A percentile compares a stretch with the other conserved stretches of the same genome.
These are phyloP conservation scores for Incumbomyces lentus DNA, from an alignment of 2,329 filamentous ascomycete genomes.

Conservation along the genomic window DNA sequence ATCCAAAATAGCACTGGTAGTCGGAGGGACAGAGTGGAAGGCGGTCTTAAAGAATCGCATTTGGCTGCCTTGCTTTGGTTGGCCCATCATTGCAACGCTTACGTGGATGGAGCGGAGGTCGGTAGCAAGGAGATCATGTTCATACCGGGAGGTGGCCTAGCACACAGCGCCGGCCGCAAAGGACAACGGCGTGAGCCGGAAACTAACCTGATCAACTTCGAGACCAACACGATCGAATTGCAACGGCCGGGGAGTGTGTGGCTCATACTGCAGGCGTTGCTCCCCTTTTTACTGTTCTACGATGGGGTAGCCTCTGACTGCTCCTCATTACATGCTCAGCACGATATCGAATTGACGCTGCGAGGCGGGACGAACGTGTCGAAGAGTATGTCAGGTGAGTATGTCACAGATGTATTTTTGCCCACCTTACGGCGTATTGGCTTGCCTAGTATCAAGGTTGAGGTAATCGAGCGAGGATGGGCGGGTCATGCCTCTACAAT, in stretches of 20 bases:
- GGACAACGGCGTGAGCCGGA: neutral
- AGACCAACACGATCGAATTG: conserved; percentile 33
- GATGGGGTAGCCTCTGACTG: too few species aligned
- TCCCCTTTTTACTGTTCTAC: conserved; percentile 46
- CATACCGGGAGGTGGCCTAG: conserved; percentile 5
- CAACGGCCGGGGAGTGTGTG: conserved; percentile 44
- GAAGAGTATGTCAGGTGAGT: conserved; percentile 39
- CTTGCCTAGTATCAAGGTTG: conserved; percentile 35
- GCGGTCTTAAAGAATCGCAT: conserved; percentile 49
- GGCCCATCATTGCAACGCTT: conserved; percentile 38
- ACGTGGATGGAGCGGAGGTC: conserved; percentile 26
- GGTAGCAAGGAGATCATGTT: conserved; percentile 29
- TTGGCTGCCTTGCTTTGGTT: conserved; percentile 46
- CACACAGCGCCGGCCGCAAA: neutral
- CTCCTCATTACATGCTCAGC: neutral
- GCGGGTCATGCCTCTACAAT: conserved; percentile 33
- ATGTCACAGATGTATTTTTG: conserved; percentile 44
- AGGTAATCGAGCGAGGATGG: conserved; percentile 45
- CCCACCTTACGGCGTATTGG: conserved; percentile 44
- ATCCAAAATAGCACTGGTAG: neutral
- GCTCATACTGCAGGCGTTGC: conserved; percentile 48
- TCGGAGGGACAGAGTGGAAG: conserved; percentile 23
- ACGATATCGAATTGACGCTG: conserved; percentile 24
- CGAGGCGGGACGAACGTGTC: conserved; percentile 50
- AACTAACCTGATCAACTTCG: neutral